Evolutionary conservation across 306 rosid species (phyloP).

Genomic region (Acacia acuminata): DNA sequence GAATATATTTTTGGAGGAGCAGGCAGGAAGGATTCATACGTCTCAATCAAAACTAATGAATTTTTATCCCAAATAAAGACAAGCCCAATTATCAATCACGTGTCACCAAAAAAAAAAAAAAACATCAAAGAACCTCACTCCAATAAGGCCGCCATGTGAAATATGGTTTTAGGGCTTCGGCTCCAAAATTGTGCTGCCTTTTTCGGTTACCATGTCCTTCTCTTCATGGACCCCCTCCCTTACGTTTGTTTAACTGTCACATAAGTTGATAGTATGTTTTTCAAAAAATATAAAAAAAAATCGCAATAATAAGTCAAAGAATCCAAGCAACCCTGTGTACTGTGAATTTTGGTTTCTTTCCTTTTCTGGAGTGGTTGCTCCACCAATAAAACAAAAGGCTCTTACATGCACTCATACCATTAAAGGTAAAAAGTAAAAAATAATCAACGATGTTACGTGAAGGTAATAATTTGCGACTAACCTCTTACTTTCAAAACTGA

Average conservation of each 20-base stretch:
- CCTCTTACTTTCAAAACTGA: not conserved
- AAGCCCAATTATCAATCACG: constrained; percentile 11
- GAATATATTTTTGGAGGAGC: not conserved
- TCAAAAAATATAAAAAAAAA: not conserved
- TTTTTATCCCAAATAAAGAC: not conserved
- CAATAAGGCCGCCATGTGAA: too few species aligned
- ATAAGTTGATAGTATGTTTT: too few species aligned
- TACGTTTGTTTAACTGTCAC: too few species aligned
- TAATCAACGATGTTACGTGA: not conserved
- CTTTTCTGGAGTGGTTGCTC: not conserved
- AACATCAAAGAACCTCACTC: too few species aligned
- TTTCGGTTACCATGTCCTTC: constrained; percentile 11
- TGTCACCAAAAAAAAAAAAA: too few species aligned
- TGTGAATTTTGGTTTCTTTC: constrained; percentile 12
- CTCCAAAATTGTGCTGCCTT: constrained; percentile 1
- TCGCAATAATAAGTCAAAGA: constrained; percentile 25
- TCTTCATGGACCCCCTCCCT: constrained; percentile 28
- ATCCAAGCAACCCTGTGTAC: constrained; percentile 22
- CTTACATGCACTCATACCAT: not conserved
- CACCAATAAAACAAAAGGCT: not conserved
- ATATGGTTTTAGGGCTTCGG: too few species aligned
- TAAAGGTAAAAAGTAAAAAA: not conserved
- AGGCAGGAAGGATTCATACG: constrained; percentile 8
- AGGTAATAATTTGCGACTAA: not conserved
- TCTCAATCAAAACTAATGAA: not conserved